Evolutionary conservation across 257 asterid species (phyloP), one percentile per base, ranked within the genome.

Genomic region (Fraxinus americana): DNA sequence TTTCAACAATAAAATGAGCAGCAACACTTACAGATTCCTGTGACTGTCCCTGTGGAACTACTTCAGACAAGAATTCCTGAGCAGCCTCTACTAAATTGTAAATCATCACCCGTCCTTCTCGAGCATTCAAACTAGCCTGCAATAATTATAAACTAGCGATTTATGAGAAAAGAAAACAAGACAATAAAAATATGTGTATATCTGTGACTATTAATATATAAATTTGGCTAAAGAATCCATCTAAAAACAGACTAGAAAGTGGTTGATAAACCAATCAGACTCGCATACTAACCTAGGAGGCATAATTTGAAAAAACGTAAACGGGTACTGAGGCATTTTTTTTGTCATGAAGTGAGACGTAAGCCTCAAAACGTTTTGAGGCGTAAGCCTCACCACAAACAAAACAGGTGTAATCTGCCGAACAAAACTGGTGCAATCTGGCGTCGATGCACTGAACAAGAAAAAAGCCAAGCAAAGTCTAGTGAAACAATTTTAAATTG

Each of bases 51-150:
- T 81, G 92, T 23, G 97, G 96, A 85, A 89, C 79, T 78, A 95
- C 84, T 90, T 93, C 99, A 73, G 99, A 95, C 86, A 95, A 86
- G 87, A 90, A 95, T 84, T 95, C 99, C 83, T 95, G 99, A 69
- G 99, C 99, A 88, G 96, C 97, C 88, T 95, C 99, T 78, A 95
- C 99, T 86, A 95, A 88, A 88, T 84, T 93, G 91, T 91, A 93
- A 81, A 95, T 89, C 99, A 95, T 95, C 76, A 93, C 99, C 10
- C 99, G 98, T 59, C 99, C 98, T 91, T 93, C 99, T 84, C 98
- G 92, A 73, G 99, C 90, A 85, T 93, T 91, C 78, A 92, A 88
- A 87, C 87, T 89, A 79, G 99, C 99, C 99, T 95, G 89, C 59
- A 82, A 79, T 38, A 70, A 70, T 79, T 80, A 67, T 67, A 73